Percentiles rank a stretch among this genome's conserved stretches.
Conservation (phyloP, 2,329 filamentous ascomycete species). For the Colletotrichum orbiculare region DNA sequence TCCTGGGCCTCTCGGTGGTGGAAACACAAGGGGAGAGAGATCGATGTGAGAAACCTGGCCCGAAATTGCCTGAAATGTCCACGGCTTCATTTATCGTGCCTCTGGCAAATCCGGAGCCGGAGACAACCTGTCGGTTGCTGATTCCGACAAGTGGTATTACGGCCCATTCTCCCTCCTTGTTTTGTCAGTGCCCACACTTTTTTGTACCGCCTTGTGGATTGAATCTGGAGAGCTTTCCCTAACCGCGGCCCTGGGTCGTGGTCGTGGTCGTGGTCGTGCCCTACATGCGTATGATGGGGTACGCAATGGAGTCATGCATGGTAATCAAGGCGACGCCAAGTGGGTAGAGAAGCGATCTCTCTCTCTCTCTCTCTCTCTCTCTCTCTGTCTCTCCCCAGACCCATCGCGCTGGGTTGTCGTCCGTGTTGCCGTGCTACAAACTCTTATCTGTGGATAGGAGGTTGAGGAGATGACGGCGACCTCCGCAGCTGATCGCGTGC, state of each 20-base stretch:
- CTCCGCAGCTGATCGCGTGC: conserved; percentile 28
- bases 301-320: conserved; percentile 1
- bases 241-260: conserved; percentile 3
- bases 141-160: neutral
- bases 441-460: conserved; percentile 28
- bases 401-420: neutral
- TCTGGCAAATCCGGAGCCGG: conserved; percentile 1
- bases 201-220: neutral
- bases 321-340: neutral
- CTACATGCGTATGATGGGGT: conserved; percentile 21
- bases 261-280: conserved; percentile 23
- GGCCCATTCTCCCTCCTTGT: neutral
- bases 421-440: neutral
- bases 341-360: conserved; percentile 14
- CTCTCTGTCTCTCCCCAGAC: neutral
- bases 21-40: conserved; percentile 7
- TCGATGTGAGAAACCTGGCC: neutral
- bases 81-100: neutral
- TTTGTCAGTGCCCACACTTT: too few relatives aligned
- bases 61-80: neutral
- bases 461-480: conserved; percentile 24
- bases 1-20: conserved; percentile 18
- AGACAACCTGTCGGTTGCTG: conserved; percentile 7
- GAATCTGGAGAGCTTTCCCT: conserved; percentile 20
- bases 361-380: conserved; percentile 16